These are phyloP conservation scores for Ramaria rubella DNA, from an alignment of 768 basidiomycete genomes.

Conservation along the genomic window DNA sequence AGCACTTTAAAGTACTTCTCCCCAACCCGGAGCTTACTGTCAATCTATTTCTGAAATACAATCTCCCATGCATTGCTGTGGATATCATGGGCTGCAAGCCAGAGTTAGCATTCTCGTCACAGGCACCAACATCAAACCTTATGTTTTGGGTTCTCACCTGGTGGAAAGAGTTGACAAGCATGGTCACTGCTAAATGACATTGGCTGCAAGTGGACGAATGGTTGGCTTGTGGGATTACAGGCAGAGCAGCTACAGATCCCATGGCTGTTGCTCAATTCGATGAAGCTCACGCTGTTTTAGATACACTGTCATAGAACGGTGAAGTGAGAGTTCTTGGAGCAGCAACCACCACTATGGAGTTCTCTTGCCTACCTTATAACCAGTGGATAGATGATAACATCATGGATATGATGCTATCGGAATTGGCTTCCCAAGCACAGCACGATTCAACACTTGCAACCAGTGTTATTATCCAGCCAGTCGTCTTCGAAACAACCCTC, in stretches of 20 bases:
- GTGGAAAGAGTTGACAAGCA: neutral
- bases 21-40: neutral
- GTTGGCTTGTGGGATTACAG: neutral
- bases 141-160: neutral
- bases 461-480: neutral
- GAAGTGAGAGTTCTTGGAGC: neutral
- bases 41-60: neutral
- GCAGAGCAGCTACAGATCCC: neutral
- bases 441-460: neutral
- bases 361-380: neutral
- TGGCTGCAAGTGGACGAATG: neutral
- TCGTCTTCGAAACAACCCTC: neutral
- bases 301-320: neutral
- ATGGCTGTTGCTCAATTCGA: neutral
- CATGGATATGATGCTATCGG: neutral
- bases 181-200: neutral
- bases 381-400: neutral
- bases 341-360: neutral
- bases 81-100: neutral
- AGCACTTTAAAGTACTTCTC: neutral
- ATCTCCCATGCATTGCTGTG: neutral
- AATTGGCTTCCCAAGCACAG: neutral
- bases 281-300: neutral
- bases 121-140: neutral
- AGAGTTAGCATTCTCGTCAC: neutral